phyloP scores from a whole-genome alignment of 2,329 filamentous ascomycete species.

The Cercospora canescens region DNA sequence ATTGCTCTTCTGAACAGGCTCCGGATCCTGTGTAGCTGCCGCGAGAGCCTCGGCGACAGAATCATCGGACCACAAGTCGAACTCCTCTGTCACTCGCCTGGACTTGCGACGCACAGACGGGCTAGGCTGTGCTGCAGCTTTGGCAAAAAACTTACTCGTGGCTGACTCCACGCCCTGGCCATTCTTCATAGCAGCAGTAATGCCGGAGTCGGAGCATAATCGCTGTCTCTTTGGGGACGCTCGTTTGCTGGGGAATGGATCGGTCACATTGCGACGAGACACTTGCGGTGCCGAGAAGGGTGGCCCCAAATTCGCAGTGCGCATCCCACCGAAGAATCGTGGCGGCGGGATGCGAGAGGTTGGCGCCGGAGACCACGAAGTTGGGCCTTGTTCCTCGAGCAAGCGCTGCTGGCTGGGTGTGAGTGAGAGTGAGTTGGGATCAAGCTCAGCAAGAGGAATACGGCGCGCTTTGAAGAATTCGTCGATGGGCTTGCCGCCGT shows the following conservation, averaged over 20 bases:
- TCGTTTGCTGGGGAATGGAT: conserved; percentile 30
- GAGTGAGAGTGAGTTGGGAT: conserved; percentile 66
- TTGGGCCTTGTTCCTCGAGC: conserved; percentile 54
- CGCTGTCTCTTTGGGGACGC: conserved; percentile 25
- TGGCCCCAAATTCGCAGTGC: conserved; percentile 28
- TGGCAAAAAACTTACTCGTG: conserved; percentile 48
- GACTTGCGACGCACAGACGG: conserved; percentile 42
- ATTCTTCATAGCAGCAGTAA: conserved; percentile 32
- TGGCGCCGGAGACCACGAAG: conserved; percentile 57
- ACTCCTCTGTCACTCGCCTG: conserved; percentile 38
- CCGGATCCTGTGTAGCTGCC: conserved; percentile 22
- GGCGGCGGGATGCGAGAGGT: conserved; percentile 24
- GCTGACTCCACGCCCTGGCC: conserved; percentile 31
- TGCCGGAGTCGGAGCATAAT: conserved; percentile 44
- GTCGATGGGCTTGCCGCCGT: conserved; percentile 59
- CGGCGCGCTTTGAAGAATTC: conserved; percentile 66
- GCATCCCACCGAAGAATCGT: conserved; percentile 17
- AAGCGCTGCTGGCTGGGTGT: conserved; percentile 65
- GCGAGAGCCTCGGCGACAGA: conserved; percentile 47
- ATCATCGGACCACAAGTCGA: conserved; percentile 51
- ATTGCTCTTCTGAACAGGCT: conserved; percentile 21
- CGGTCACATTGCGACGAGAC: conserved; percentile 40
- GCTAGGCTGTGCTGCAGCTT: conserved; percentile 38
- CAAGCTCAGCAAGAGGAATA: conserved; percentile 64
- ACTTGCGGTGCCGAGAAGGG: conserved; percentile 45